phyloP scores from a whole-genome alignment of 441 rosid species.

The Macaranga tanarius region DNA sequence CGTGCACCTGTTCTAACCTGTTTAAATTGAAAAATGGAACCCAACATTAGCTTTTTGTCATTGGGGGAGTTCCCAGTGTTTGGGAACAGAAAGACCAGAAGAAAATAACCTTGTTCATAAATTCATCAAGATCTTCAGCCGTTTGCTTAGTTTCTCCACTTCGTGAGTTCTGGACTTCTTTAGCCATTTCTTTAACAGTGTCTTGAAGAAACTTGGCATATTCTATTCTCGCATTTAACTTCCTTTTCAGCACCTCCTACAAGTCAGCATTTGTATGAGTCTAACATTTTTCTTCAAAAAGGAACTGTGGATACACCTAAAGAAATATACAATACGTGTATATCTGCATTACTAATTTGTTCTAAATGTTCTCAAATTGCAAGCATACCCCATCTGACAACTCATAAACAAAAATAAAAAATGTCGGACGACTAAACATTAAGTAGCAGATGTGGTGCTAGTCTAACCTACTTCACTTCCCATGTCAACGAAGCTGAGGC shows the following conservation, averaged over 20 bases:
- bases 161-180: constrained; percentile 72
- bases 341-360: not conserved
- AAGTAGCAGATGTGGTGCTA: not conserved
- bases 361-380: not conserved
- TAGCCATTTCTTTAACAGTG: constrained; percentile 94
- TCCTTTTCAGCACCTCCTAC: constrained; percentile 87
- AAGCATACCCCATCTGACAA: not conserved
- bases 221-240: constrained; percentile 85
- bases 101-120: constrained; percentile 67
- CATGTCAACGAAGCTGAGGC: constrained; percentile 3
- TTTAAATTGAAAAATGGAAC: constrained; percentile 17
- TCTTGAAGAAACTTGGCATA: constrained; percentile 96
- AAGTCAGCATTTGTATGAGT: constrained; percentile 29
- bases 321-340: not conserved
- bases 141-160: constrained; percentile 38
- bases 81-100: constrained; percentile 14
- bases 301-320: constrained; percentile 3
- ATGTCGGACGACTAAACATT: not conserved
- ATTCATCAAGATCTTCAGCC: constrained; percentile 49
- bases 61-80: not conserved
- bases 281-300: constrained; percentile 8
- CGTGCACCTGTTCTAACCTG: constrained; percentile 74
- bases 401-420: not conserved
- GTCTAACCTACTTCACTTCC: not conserved
- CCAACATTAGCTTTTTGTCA: not conserved